phyloP scores from a whole-genome alignment of 345 rosid genomes.

The Stellera chamaejasme region DNA sequence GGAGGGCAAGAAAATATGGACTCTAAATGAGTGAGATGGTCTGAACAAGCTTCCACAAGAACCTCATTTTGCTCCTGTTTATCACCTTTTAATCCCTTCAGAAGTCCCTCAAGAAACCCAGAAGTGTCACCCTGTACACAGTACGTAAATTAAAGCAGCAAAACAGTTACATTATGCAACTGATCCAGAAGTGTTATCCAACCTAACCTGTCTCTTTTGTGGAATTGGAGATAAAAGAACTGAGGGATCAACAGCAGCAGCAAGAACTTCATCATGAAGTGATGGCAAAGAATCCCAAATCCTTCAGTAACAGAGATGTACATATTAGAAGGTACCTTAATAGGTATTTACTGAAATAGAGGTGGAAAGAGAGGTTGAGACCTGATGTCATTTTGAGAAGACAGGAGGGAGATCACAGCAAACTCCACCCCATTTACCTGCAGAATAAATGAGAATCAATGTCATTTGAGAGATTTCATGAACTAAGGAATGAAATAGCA shows the following conservation, averaged over 20 bases:
- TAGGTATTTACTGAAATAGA: not conserved
- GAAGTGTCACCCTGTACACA: conserved; percentile 41
- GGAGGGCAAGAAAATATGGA: conserved; percentile 62
- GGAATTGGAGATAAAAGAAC: conserved; percentile 32
- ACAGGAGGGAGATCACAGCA: conserved; percentile 52
- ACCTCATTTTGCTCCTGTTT: conserved; percentile 32
- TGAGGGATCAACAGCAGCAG: conserved; percentile 62
- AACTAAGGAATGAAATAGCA: too few species aligned
- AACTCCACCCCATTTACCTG: conserved; percentile 75
- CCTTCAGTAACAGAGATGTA: conserved; percentile 37
- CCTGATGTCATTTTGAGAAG: conserved; percentile 59
- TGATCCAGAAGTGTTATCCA: conserved; percentile 2
- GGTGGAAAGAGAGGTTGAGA: conserved; percentile 25
- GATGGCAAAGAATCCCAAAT: conserved; percentile 64
- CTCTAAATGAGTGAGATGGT: conserved; percentile 38
- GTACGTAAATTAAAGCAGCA: conserved; percentile 11
- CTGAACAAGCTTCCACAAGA: conserved; percentile 26
- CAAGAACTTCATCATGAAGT: conserved; percentile 70
- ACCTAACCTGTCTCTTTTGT: conserved; percentile 41
- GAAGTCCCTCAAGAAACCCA: conserved; percentile 39
- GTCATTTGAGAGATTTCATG: too few species aligned
- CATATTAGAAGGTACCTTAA: conserved; percentile 2
- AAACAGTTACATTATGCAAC: conserved; percentile 9
- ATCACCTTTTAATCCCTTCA: conserved; percentile 49
- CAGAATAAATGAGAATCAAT: conserved; percentile 8